Base-by-base conservation (phyloP, 495 filamentous ascomycete species). In the Neurospora tetrasperma region DNA sequence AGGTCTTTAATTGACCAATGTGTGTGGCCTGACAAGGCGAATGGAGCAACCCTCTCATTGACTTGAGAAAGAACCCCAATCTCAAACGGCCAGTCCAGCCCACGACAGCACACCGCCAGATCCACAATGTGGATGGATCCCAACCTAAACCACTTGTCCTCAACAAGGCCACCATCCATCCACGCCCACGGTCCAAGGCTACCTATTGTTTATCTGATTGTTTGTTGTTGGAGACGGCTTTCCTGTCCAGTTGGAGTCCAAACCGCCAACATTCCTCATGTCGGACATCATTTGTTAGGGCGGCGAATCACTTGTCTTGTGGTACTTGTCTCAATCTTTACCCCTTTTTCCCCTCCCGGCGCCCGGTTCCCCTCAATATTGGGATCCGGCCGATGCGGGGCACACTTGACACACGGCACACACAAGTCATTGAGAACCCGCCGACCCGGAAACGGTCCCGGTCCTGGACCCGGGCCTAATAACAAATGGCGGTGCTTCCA, bases 401-500 rank as follows among this genome's bases (percentile, higher is more conserved):
- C 54, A 54, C 46, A 54, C 1, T 27, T 54, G 46, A 54, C 46
- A 27, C 46, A 54, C 39, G 9, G 39, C 46, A 54, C 35, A 20
- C 10, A 27, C 48, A 59, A 62, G 54, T 62, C 54, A 62, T 62
- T 62, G 23, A 59, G 35, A 39, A 62, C 54, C 48, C 48, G 48
- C 48, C 48, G 48, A 59, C 23, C 23, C 48, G 54, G 54, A 62
- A 62, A 27, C 54, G 54, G 23, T 31, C 6, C 54, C 23, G 54
- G 23, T 27, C 48, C 20, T 11, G 23, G 54, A 35, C 54, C 54
- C 54, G 54, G 54, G 20, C 48, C 23, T 23, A 4, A 4, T 12
- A 18, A 42, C 31, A 43, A 38, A 78, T 78, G 78, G 76, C 72
- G 31, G 72, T 78, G 54, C 73, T 79, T 31, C 54, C 54, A 62